phyloP scores from a whole-genome alignment of 2,329 filamentous ascomycete species.

The Leptodontidium sp. region DNA sequence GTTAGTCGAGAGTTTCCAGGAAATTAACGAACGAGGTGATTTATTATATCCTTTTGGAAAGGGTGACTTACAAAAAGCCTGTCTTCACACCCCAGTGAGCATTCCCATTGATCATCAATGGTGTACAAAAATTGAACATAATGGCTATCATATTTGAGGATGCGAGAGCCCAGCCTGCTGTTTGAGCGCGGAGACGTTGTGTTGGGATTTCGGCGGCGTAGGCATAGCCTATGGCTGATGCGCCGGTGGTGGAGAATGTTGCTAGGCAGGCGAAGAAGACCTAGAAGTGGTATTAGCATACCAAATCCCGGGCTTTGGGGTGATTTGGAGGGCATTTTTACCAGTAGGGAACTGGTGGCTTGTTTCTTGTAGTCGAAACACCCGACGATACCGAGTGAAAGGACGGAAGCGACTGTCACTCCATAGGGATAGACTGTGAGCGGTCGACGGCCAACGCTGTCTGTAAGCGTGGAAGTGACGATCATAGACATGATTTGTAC shows the following conservation, averaged over 20 bases:
- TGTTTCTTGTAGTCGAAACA: slow-evolving; percentile 50
- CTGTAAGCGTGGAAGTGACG: slow-evolving; percentile 48
- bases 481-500: slow-evolving; percentile 54
- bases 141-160: slow-evolving; percentile 52
- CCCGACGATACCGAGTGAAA: slow-evolving; percentile 51
- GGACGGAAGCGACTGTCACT: slow-evolving; percentile 49
- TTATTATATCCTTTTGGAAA: too few species aligned
- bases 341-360: slow-evolving; percentile 49
- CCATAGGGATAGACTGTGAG: slow-evolving; percentile 52
- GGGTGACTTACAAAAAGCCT: slow-evolving; percentile 51
- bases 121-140: slow-evolving; percentile 56
- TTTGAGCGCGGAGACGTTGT: slow-evolving; percentile 52
- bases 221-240: slow-evolving; percentile 53
- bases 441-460: slow-evolving; percentile 49
- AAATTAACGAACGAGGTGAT: too few species aligned
- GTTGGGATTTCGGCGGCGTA: slow-evolving; percentile 53
- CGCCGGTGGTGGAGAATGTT: slow-evolving; percentile 53
- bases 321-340: slow-evolving; percentile 32
- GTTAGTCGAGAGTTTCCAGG: too few species aligned
- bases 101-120: slow-evolving; percentile 53
- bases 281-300: slow-evolving; percentile 34
- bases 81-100: slow-evolving; percentile 54
- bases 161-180: slow-evolving; percentile 51
- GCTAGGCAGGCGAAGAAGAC: slow-evolving; percentile 54
- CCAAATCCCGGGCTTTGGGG: not conserved